Evolutionary conservation across 805 yeast species (phyloP).

Genomic region (Yamadazyma sp.): DNA sequence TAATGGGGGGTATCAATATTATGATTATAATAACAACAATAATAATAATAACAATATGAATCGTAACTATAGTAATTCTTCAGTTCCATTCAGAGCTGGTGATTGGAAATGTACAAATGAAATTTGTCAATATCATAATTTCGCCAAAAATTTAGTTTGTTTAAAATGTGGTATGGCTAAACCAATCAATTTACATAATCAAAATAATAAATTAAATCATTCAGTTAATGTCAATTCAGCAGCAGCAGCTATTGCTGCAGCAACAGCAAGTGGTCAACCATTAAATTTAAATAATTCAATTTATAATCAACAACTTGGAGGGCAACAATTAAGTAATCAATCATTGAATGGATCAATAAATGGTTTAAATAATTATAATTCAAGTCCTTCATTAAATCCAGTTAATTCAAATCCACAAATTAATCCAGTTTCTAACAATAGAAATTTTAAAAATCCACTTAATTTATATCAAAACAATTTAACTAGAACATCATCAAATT

Average conservation of each 20-base stretch:
- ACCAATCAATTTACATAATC: constrained; percentile 23
- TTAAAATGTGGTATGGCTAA: constrained; percentile 83
- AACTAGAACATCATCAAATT: constrained; percentile 9
- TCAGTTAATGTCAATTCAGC: constrained; percentile 40
- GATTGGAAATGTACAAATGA: constrained; percentile 91
- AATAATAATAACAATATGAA: constrained; percentile 16
- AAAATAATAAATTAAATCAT: constrained; percentile 13
- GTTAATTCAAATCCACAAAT: neutral
- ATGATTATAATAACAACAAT: constrained; percentile 13
- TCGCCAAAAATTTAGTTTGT: constrained; percentile 86
- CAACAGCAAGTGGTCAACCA: constrained; percentile 47
- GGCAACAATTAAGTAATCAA: constrained; percentile 29
- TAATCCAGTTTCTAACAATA: neutral
- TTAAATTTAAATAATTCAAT: constrained; percentile 28
- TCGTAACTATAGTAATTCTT: constrained; percentile 20
- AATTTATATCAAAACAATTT: constrained; percentile 4
- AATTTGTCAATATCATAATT: constrained; percentile 81
- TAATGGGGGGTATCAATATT: constrained; percentile 1
- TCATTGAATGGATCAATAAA: neutral
- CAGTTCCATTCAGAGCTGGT: constrained; percentile 94
- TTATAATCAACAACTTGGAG: constrained; percentile 21
- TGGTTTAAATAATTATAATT: neutral
- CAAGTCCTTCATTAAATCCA: neutral
- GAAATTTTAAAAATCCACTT: constrained; percentile 4
- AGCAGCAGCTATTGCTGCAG: constrained; percentile 47